Base-by-base conservation (phyloP, 2,329 filamentous ascomycete species). In the Fusarium beomiforme region DNA sequence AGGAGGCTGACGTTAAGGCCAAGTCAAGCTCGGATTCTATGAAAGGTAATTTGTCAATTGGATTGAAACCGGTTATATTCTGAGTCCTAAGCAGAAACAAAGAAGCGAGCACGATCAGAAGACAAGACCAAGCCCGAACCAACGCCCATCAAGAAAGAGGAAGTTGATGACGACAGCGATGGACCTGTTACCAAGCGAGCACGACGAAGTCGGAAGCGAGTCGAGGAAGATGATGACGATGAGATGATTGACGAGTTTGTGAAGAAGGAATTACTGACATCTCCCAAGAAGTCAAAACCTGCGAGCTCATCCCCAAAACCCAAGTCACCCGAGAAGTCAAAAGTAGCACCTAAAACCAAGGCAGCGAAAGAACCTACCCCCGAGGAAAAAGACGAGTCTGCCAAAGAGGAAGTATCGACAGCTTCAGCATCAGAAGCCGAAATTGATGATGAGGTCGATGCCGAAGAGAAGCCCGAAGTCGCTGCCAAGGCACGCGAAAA, bases 401-500 rank as follows among this genome's bases (percentile, higher is more conserved):
- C 67, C 26, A 79, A 76, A 59, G 74, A 79, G 29, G 72, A 78
- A 31, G 73, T 72, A 19, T 76, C 77, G 2, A 75, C 75, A n/a
- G 76, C 78, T 49, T 79, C 79, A 12, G 76, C 72, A 33, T 67
- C 64, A 13, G 63, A 65, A 16, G 80, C 80, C 16, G 84, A 85
- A 10, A 83, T 81, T 4, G 85, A 85, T 19, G 85, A 86, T 33
- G 84, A 87, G 36, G 78, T 76, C 0, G 88, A 88, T 29, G 19
- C 57, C 34, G 84, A 89, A 5, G 85, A 92, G 75, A 93, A 93
- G 77, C 90, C 93, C 4, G 90, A 91, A 72, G 81, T 90, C 49
- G 89, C 90, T 53, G 91, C 89, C 43, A 95, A 97, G 81, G 91
- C 90, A 49, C 90, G 93, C 46, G 89, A 95, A 80, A 93, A 93